Evolutionary conservation across 2,329 filamentous ascomycete genomes (phyloP), one percentile per base, ranked within the genome.

Genomic region (Trichoderma citrinoviride): DNA sequence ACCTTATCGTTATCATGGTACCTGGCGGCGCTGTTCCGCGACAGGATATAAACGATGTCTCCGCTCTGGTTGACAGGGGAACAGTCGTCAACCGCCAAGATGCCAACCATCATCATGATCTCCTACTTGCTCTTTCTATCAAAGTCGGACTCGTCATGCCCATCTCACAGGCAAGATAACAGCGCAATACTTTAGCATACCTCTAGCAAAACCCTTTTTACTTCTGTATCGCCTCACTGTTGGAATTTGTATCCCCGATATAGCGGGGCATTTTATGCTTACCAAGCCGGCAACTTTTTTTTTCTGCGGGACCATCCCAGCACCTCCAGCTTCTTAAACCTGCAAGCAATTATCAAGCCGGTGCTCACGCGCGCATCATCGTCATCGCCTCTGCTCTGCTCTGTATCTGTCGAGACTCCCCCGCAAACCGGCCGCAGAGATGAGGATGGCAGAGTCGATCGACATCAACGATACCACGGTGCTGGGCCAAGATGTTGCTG

Each of bases 281-380:
- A 65, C 64, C 64, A 65, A 65, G 64, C 64, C 64, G 57, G 50
- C 57, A 65, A 65, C 54, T 50, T 64, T 67, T 66, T 66, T 57
- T 50, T 65, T 65, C 64, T 66, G 50, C 63, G 53, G 65, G 64
- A 49, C 60, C 67, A 49, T 25, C 46, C 55, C 60, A 67, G 60
- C 57, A 46, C 49, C n/a, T 67, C 56, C 61, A 64, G 14, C 33
- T 12, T 37, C 33, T 37, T 14, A 54, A 46, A 50, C 49, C 40
- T 61, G 47, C 58, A 61, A 10, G 5, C 15, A 43, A 52, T 37
- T 52, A 62, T 46, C 19, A 23, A 52, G 49, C n/a, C n/a, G 57
- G 40, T 53, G 58, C 58, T 40, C 27, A 49, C 43, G 25, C 43
- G 56, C 43, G 21, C 37, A 43, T 37, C 56, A 47, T 60, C 56